Evolutionary conservation across 2,329 filamentous ascomycete species (phyloP).

Genomic region (Epichloe typhina): DNA sequence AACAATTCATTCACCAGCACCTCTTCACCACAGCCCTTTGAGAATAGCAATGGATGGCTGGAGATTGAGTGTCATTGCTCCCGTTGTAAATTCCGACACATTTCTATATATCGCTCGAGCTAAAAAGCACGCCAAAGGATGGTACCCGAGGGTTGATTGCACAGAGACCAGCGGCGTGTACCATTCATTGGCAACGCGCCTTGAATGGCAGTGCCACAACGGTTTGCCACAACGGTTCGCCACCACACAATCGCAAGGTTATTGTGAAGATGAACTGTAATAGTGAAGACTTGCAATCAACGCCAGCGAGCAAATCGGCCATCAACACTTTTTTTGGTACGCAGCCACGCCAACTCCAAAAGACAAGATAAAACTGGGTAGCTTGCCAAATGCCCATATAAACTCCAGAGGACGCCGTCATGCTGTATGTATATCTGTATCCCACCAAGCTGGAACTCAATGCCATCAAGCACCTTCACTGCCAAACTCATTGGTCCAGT

Average conservation of each 20-base stretch:
- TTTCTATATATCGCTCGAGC: background rate
- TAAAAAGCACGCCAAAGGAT: background rate
- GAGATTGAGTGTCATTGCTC: background rate
- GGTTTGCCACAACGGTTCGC: background rate
- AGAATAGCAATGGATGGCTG: too few species aligned
- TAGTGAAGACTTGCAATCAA: background rate
- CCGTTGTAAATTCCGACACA: background rate
- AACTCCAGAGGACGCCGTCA: constrained; percentile 20
- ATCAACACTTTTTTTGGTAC: background rate
- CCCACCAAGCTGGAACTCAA: constrained; percentile 4
- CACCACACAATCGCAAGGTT: background rate
- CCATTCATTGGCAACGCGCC: too few species aligned
- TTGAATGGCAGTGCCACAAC: background rate
- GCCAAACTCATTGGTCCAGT: constrained; percentile 95
- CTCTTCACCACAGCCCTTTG: too few species aligned
- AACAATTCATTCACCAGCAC: too few species aligned
- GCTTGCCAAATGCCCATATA: constrained; percentile 10
- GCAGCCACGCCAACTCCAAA: constrained; percentile 1
- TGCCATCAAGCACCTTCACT: constrained; percentile 56
- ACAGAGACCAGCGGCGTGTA: background rate
- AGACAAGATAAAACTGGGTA: constrained; percentile 7
- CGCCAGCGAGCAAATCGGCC: background rate
- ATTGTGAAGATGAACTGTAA: background rate
- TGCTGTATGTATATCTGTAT: constrained; percentile 11
- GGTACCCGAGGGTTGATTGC: background rate